These are phyloP conservation scores for Drechslerella coelobrocha DNA, from an alignment of 2,329 filamentous ascomycete species.

Conservation along the genomic window DNA sequence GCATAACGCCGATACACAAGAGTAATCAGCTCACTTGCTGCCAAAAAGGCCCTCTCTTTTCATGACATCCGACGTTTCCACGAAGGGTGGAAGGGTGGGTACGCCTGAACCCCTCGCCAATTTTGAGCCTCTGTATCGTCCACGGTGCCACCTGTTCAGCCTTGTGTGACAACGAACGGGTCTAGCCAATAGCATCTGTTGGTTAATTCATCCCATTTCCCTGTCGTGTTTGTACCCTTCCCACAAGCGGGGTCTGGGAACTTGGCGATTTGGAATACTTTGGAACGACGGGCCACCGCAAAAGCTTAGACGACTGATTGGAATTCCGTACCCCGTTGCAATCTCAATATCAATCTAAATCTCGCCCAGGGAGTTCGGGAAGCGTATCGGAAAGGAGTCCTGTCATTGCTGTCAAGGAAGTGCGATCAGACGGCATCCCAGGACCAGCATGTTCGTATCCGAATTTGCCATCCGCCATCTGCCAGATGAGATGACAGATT, in stretches of 20 bases:
- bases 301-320: background rate
- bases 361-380: background rate
- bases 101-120: constrained; percentile 6
- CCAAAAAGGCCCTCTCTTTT: background rate
- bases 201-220: constrained; percentile 33
- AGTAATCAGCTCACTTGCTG: constrained; percentile 3
- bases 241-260: constrained; percentile 2
- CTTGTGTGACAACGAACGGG: constrained; percentile 43
- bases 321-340: constrained; percentile 24
- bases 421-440: too few species aligned
- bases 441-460: too few species aligned
- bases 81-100: background rate
- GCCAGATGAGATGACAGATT: too few species aligned
- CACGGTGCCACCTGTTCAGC: constrained; percentile 41
- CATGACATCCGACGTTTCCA: background rate
- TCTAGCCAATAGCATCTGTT: background rate
- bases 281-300: background rate
- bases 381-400: too few species aligned
- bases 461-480: too few species aligned
- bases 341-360: too few species aligned
- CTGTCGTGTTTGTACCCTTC: constrained; percentile 37
- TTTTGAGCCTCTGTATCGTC: constrained; percentile 44
- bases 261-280: constrained; percentile 50
- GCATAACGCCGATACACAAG: background rate
- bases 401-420: too few species aligned